These are phyloP conservation scores for Coccinonectria pachysandricola DNA, from an alignment of 2,329 filamentous ascomycete genomes.

Conservation along the genomic window DNA sequence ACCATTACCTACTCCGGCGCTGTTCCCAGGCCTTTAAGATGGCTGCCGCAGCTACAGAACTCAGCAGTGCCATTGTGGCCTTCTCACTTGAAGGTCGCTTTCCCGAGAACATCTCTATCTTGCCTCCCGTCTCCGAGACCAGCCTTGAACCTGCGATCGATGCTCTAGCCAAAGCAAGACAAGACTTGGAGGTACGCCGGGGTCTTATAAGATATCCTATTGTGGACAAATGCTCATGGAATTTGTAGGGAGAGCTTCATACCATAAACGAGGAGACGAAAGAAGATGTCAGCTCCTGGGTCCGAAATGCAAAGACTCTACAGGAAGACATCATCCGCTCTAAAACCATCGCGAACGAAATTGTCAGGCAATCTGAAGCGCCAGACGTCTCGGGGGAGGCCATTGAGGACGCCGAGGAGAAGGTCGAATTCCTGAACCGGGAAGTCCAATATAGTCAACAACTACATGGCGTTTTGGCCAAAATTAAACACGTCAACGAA, in stretches of 20 bases:
- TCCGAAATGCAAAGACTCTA: constrained; percentile 70
- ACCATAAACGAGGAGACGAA: constrained; percentile 66
- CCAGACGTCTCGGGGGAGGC: constrained; percentile 43
- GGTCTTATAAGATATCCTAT: too few species aligned
- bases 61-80: constrained; percentile 30
- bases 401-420: constrained; percentile 42
- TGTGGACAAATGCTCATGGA: constrained; percentile 14
- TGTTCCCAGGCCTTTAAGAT: too few species aligned
- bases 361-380: constrained; percentile 65
- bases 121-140: constrained; percentile 27
- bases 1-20: too few species aligned
- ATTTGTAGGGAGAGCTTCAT: constrained; percentile 51
- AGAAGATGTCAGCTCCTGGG: constrained; percentile 77
- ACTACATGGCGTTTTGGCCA: constrained; percentile 38
- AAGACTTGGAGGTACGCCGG: constrained; percentile 28
- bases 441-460: constrained; percentile 52
- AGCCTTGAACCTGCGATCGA: constrained; percentile 30
- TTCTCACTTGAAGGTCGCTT: constrained; percentile 32
- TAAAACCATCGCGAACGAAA: constrained; percentile 67
- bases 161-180: constrained; percentile 26
- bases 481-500: constrained; percentile 46
- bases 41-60: constrained; percentile 13
- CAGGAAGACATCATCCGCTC: constrained; percentile 79
- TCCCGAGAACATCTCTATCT: constrained; percentile 27
- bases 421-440: constrained; percentile 43